Base-by-base conservation (phyloP, 257 asterid genomes). In the Ocimum tenuiflorum region DNA sequence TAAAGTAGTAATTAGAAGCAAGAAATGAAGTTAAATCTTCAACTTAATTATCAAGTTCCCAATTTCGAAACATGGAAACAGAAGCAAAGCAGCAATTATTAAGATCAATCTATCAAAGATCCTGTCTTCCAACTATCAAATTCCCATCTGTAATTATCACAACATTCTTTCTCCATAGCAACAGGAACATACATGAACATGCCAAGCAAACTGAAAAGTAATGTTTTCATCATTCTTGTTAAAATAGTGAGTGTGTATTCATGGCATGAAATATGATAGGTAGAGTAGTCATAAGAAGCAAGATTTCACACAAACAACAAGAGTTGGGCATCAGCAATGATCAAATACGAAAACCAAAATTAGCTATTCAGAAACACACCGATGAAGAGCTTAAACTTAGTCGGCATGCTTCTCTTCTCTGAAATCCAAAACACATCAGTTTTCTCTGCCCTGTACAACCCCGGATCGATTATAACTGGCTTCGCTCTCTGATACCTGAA, bases 401-500 rank as follows among this genome's bases (percentile, higher is more conserved):
- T 91, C 1, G 97, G 96, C 60, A 91, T 96, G 67, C 97, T 91
- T 80, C 97, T 81, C 69, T 91, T 68, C 71, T 91, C 95, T 3
- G 96, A 88, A 70, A 91, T 85, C 97, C 97, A 91, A 77, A 86
- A 88, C 59, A 91, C 97, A 62, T 91, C 96, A 27, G 91, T 48
- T 67, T 91, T 91, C 67, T 83, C 58, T 4, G 84, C 75, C 91
- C 81, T 79, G 60, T 88, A 91, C 86, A 91, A 69, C 73, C 97
- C 96, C 0, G 96, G 97, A 75, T 91, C 97, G 43, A 91, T 70
- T 53, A 91, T 88, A 12, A 91, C 76, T 1, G 97, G 97, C 68
- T 91, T 91, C 22, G 96, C 97, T 51, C 97, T 88, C 69, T 88
- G 97, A 58, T 70, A 83, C 83, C 97, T 91, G 63, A 75, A 65